Conservation (phyloP, 495 filamentous ascomycete species). For the Neurospora sp. region DNA sequence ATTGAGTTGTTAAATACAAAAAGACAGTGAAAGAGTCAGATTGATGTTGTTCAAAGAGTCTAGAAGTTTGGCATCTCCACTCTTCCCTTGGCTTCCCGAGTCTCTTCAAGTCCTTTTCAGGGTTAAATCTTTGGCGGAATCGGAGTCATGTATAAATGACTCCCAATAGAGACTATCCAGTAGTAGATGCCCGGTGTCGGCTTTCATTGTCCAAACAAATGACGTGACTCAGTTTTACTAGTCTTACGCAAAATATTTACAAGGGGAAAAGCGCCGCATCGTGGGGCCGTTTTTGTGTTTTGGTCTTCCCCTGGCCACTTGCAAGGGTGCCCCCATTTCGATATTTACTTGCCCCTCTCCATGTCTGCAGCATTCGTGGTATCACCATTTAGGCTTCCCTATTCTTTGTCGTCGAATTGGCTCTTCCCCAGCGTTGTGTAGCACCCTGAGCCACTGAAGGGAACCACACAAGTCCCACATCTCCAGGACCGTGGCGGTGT, state of each 20-base stretch:
- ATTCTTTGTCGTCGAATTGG: background rate
- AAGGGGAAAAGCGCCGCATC: slow-evolving; percentile 5
- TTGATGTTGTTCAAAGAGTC: slow-evolving; percentile 3
- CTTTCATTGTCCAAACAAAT: slow-evolving; percentile 1
- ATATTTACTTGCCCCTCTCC: background rate
- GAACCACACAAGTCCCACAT: background rate
- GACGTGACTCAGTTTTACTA: slow-evolving; percentile 12
- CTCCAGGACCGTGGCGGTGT: too few species aligned
- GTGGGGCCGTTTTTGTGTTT: slow-evolving; percentile 7
- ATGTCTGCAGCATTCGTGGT: background rate
- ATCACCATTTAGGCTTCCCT: background rate
- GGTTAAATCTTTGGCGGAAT: slow-evolving; percentile 1
- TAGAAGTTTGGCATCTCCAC: background rate
- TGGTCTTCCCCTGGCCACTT: background rate
- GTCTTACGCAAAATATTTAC: slow-evolving; percentile 15
- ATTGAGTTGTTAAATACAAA: background rate
- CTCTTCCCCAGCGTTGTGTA: background rate
- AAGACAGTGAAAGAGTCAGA: background rate
- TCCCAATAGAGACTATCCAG: background rate
- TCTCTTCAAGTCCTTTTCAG: slow-evolving; percentile 2
- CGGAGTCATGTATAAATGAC: background rate
- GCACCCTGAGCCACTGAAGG: background rate
- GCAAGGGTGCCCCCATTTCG: background rate
- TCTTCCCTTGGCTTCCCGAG: background rate
- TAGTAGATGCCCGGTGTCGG: slow-evolving; percentile 6